phyloP scores from a whole-genome alignment of 2,329 filamentous ascomycete species.

The Aspergillus persii region DNA sequence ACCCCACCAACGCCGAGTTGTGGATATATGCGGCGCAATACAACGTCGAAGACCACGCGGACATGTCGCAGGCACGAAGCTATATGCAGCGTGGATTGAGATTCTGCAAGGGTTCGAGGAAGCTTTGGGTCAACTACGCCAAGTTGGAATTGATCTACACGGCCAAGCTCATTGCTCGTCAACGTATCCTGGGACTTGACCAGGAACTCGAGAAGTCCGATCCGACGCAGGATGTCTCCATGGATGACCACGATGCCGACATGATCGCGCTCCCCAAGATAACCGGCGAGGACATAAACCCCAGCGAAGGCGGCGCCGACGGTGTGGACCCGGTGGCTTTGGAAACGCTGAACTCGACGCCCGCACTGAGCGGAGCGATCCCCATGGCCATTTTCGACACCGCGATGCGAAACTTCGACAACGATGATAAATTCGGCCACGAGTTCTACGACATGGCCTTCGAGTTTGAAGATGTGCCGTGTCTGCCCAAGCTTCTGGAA shows the following conservation, averaged over 20 bases:
- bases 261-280: slow-evolving; percentile 59
- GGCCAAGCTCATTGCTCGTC: slow-evolving; percentile 72
- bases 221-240: slow-evolving; percentile 31
- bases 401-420: slow-evolving; percentile 73
- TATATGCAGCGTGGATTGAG: slow-evolving; percentile 87
- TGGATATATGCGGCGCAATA: slow-evolving; percentile 83
- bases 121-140: slow-evolving; percentile 85
- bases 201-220: slow-evolving; percentile 38
- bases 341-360: slow-evolving; percentile 66
- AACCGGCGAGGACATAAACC: slow-evolving; percentile 62
- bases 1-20: slow-evolving; percentile 76
- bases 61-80: slow-evolving; percentile 80
- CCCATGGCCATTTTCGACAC: slow-evolving; percentile 89
- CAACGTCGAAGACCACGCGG: slow-evolving; percentile 72
- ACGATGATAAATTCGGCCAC: slow-evolving; percentile 64
- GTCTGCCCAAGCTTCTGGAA: slow-evolving; percentile 64
- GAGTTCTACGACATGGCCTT: slow-evolving; percentile 79
- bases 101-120: slow-evolving; percentile 74
- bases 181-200: slow-evolving; percentile 65
- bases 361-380: slow-evolving; percentile 88
- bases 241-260: slow-evolving; percentile 52
- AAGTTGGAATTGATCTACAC: slow-evolving; percentile 92
- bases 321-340: slow-evolving; percentile 57
- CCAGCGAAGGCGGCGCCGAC: slow-evolving; percentile 52
- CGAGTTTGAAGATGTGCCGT: slow-evolving; percentile 65